Percentiles rank a stretch among this genome's conserved stretches.
Conservation (phyloP, 2,329 filamentous ascomycete species). For the Juglanconis oblonga region DNA sequence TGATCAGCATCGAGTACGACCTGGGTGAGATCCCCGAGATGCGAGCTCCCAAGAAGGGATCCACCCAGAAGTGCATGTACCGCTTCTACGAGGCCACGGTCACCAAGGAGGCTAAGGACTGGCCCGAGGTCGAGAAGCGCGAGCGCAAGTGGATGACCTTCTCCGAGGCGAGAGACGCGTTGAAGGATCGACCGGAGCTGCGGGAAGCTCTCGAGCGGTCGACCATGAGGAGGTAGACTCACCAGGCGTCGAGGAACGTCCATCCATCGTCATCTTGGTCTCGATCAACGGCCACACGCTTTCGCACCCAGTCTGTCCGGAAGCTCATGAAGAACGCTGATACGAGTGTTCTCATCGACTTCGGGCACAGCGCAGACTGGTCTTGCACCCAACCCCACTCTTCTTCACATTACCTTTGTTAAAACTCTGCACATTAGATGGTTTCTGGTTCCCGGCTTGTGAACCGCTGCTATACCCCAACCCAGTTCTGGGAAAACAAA, state of each 20-base stretch:
- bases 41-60: conserved; percentile 71
- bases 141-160: conserved; percentile 88
- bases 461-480: not conserved
- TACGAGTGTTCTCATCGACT: not conserved
- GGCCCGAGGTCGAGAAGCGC: conserved; percentile 93
- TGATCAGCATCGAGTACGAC: conserved; percentile 79
- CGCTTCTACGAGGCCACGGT: conserved; percentile 89
- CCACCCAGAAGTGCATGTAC: conserved; percentile 65
- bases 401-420: not conserved
- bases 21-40: conserved; percentile 84
- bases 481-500: not conserved
- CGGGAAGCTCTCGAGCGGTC: conserved; percentile 83
- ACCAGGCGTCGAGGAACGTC: not conserved
- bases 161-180: conserved; percentile 71
- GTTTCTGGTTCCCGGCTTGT: not conserved
- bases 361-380: not conserved
- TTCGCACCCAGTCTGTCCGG: not conserved
- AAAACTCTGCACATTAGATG: not conserved
- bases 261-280: not conserved
- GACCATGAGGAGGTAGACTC: conserved; percentile 55
- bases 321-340: not conserved
- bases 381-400: not conserved
- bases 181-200: conserved; percentile 80
- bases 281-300: not conserved
- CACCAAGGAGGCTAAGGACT: conserved; percentile 76